Conservation (phyloP, 768 basidiomycete genomes). For the Serendipita sp. region DNA sequence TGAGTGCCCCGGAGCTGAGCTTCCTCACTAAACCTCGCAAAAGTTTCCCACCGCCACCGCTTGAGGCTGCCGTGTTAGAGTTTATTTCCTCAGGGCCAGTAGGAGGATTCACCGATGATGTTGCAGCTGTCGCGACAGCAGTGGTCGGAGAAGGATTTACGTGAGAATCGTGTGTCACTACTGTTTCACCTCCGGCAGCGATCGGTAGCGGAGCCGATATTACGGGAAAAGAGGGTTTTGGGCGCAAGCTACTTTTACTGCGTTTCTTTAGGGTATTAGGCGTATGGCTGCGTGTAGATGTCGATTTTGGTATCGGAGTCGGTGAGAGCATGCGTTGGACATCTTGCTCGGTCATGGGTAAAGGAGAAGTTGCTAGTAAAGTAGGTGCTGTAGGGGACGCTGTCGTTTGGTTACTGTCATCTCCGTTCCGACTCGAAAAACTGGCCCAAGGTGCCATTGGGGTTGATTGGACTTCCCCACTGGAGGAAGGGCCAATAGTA, state of each 20-base stretch:
- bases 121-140: neutral
- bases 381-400: neutral
- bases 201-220: neutral
- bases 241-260: neutral
- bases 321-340: neutral
- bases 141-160: neutral
- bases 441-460: too few relatives aligned
- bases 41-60: neutral
- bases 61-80: neutral
- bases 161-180: neutral
- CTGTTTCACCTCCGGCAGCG: neutral
- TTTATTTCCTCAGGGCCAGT: neutral
- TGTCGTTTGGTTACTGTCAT: neutral
- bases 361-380: neutral
- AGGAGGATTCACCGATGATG: neutral
- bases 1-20: neutral
- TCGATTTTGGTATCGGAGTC: neutral
- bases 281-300: constrained; percentile 1
- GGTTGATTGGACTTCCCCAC: too few relatives aligned
- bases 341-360: neutral
- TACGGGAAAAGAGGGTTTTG: neutral
- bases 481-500: too few relatives aligned
- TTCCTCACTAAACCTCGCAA: constrained; percentile 4
- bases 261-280: constrained; percentile 7
- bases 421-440: neutral